Conservation (phyloP, 768 basidiomycete species). For the Rhodotorula sphaerocarpa region DNA sequence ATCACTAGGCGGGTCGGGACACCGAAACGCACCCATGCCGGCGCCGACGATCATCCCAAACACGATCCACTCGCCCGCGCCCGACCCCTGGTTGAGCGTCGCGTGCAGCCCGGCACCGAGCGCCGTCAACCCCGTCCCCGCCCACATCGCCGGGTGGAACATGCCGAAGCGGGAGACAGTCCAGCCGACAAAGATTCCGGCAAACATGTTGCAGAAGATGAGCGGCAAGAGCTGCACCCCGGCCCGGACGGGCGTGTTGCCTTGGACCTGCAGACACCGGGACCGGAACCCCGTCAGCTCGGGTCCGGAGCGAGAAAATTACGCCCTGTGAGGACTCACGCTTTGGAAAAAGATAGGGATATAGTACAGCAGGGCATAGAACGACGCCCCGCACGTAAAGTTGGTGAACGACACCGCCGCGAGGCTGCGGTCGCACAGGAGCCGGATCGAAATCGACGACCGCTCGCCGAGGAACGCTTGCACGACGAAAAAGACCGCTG, state of each 20-base stretch:
- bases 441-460: slow-evolving; percentile 21
- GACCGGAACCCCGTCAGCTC: too few relatives aligned
- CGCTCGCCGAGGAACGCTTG: slow-evolving; percentile 23
- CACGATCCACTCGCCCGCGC: slow-evolving; percentile 16
- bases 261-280: slow-evolving; percentile 3
- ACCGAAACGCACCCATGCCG: slow-evolving; percentile 10
- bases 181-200: slow-evolving; percentile 17
- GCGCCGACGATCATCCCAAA: slow-evolving; percentile 14
- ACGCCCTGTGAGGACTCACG: slow-evolving; percentile 2
- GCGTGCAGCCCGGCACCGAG: slow-evolving; percentile 22
- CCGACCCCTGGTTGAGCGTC: slow-evolving; percentile 7
- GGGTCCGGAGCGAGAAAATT: too few relatives aligned
- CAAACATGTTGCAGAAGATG: slow-evolving; percentile 11
- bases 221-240: slow-evolving; percentile 25
- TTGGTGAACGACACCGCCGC: background rate
- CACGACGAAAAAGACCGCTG: slow-evolving; percentile 15
- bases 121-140: slow-evolving; percentile 13
- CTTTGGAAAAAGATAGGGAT: slow-evolving; percentile 22
- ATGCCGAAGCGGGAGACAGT: slow-evolving; percentile 8
- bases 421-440: slow-evolving; percentile 8
- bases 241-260: slow-evolving; percentile 10
- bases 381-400: slow-evolving; percentile 19
- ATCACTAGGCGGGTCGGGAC: too few relatives aligned
- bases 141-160: slow-evolving; percentile 17
- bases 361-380: slow-evolving; percentile 3